These are phyloP conservation scores for Candida xyloterini DNA, from an alignment of 805 yeast genomes.

Conservation along the genomic window DNA sequence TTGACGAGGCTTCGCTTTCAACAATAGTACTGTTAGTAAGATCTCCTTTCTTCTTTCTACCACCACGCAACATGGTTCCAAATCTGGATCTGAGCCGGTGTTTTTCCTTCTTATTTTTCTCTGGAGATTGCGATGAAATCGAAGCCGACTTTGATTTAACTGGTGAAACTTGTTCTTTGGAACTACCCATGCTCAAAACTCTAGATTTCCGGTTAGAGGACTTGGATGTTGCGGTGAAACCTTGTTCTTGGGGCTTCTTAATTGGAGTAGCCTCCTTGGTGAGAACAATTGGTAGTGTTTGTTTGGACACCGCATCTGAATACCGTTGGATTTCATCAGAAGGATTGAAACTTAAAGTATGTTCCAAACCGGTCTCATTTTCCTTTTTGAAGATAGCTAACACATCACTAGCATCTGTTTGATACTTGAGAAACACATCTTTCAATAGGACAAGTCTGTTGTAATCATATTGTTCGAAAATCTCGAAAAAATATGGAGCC, in stretches of 20 bases:
- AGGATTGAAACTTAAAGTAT: slow-evolving; percentile 62
- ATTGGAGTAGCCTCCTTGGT: slow-evolving; percentile 15
- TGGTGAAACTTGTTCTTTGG: slow-evolving; percentile 10
- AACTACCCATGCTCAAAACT: slow-evolving; percentile 11
- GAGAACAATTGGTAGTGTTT: slow-evolving; percentile 28
- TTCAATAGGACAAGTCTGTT: slow-evolving; percentile 60
- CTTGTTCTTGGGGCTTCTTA: slow-evolving; percentile 11
- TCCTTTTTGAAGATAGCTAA: slow-evolving; percentile 42
- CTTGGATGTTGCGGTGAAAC: slow-evolving; percentile 21
- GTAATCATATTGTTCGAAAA: slow-evolving; percentile 70
- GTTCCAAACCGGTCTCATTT: slow-evolving; percentile 65
- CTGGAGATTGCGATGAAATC: slow-evolving; percentile 13
- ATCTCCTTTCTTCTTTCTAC: slow-evolving; percentile 44
- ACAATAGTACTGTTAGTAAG: slow-evolving; percentile 25
- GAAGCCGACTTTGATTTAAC: slow-evolving; percentile 17
- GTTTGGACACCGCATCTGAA: slow-evolving; percentile 37
- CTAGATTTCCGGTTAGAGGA: slow-evolving; percentile 12
- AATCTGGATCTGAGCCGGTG: slow-evolving; percentile 59
- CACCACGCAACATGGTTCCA: slow-evolving; percentile 63
- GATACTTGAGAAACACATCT: slow-evolving; percentile 61
- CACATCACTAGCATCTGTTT: slow-evolving; percentile 57
- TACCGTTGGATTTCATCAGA: slow-evolving; percentile 56
- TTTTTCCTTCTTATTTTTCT: slow-evolving; percentile 28
- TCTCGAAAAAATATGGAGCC: slow-evolving; percentile 74
- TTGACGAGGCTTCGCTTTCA: slow-evolving; percentile 33